A percentile compares a stretch with the other conserved stretches of the same genome.
phyloP scores from a whole-genome alignment of 768 basidiomycete species.

The Boletus fagicola region DNA sequence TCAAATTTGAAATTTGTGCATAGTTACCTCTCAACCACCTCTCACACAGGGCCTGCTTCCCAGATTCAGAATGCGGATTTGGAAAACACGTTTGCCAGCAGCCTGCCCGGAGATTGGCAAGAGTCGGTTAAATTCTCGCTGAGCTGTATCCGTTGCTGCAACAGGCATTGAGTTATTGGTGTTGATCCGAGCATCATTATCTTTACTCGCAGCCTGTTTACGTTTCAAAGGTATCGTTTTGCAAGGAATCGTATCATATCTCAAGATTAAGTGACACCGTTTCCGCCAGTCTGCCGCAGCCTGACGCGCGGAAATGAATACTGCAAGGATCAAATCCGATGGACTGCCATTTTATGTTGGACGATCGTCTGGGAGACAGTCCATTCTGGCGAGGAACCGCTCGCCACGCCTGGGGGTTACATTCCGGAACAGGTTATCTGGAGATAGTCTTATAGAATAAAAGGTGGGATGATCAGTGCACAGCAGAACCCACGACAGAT shows the following conservation, averaged over 20 bases:
- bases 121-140: not conserved
- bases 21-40: too few relatives aligned
- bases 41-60: too few relatives aligned
- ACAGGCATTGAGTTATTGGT: too few relatives aligned
- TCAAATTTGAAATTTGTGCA: too few relatives aligned
- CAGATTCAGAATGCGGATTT: not conserved
- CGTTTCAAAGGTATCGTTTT: not conserved
- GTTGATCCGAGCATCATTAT: not conserved
- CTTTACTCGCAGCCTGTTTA: not conserved
- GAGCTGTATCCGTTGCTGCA: not conserved
- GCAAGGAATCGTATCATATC: not conserved
- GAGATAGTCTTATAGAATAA: not conserved
- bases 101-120: not conserved
- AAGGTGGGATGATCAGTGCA: not conserved
- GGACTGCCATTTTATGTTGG: not conserved
- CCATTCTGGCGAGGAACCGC: not conserved
- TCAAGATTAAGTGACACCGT: not conserved
- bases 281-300: not conserved
- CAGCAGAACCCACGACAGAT: not conserved
- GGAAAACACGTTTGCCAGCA: not conserved
- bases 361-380: not conserved
- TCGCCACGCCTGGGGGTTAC: not conserved
- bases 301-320: constrained; percentile 9
- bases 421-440: not conserved
- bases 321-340: not conserved